Evolutionary conservation across 73 alveolate species (phyloP).

Genomic region (Symbiodinium natans): DNA sequence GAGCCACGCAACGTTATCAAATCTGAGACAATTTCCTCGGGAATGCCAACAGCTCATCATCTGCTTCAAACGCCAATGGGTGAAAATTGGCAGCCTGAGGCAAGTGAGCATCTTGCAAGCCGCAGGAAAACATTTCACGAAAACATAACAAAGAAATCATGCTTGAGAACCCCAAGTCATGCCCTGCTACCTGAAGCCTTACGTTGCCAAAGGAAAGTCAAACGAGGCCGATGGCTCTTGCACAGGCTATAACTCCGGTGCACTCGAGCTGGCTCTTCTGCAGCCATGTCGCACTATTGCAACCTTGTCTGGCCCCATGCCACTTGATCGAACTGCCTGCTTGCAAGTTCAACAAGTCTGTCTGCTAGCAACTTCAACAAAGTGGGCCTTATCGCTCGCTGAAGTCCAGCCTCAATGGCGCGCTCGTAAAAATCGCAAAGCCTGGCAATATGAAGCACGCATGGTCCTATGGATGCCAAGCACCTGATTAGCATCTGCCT

Average conservation of each 20-base stretch:
- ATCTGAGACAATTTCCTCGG: conserved; percentile 63
- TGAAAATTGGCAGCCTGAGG: conserved; percentile 77
- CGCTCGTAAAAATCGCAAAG: conserved; percentile 73
- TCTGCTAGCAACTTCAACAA: too few species aligned
- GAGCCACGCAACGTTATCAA: conserved; percentile 59
- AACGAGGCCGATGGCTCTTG: too few species aligned
- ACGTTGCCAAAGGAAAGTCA: too few species aligned
- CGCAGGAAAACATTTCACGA: too few species aligned
- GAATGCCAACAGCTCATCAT: background rate
- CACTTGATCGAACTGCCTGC: conserved; percentile 46
- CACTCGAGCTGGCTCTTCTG: too few species aligned
- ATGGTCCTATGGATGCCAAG: background rate
- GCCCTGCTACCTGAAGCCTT: too few species aligned
- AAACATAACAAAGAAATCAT: too few species aligned
- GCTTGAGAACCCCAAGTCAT: too few species aligned
- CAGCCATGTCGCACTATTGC: conserved; percentile 37
- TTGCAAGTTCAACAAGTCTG: too few species aligned
- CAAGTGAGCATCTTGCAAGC: too few species aligned
- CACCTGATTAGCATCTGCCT: background rate
- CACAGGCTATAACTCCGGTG: too few species aligned
- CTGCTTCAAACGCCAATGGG: conserved; percentile 63
- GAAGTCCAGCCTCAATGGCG: conserved; percentile 62
- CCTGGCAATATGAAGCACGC: background rate
- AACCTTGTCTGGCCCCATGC: conserved; percentile 73
- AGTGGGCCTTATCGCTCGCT: too few species aligned